A percentile compares a stretch with the other conserved stretches of the same genome.
Conservation (phyloP, 768 basidiomycete genomes). For the Holtermannia corniformis region DNA sequence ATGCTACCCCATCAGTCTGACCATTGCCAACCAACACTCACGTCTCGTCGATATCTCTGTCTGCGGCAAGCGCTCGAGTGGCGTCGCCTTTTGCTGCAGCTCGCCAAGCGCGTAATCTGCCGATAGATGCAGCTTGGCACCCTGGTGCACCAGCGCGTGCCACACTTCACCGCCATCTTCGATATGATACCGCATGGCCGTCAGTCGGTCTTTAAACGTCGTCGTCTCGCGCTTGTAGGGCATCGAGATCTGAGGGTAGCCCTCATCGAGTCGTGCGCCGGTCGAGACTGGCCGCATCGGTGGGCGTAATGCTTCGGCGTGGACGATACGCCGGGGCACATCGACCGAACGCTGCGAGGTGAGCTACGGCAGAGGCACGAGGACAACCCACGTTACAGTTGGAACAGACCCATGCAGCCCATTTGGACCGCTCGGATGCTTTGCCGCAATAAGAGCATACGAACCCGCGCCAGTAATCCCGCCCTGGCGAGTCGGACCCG, state of each 20-base stretch:
- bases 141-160: conserved; percentile 20
- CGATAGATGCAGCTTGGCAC: neutral
- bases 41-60: conserved; percentile 3
- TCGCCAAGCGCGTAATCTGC: conserved; percentile 1
- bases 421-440: conserved; percentile 27
- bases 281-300: conserved; percentile 17
- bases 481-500: conserved; percentile 4
- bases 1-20: conserved; percentile 8
- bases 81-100: conserved; percentile 11
- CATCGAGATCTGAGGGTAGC: conserved; percentile 10
- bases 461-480: conserved; percentile 32
- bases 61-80: conserved; percentile 9
- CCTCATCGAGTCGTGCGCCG: conserved; percentile 20
- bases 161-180: conserved; percentile 14
- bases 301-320: conserved; percentile 5
- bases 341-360: conserved; percentile 2
- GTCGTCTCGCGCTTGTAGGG: conserved; percentile 5
- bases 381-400: neutral
- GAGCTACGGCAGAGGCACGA: no score
- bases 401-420: conserved; percentile 31
- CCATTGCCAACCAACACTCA: conserved; percentile 4
- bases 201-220: conserved; percentile 21
- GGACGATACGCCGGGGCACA: conserved; percentile 11
- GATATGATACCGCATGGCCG: conserved; percentile 18
- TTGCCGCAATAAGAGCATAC: conserved; percentile 26